Conservation (phyloP, 106 monocot species). For the Agapanthus africanus region DNA sequence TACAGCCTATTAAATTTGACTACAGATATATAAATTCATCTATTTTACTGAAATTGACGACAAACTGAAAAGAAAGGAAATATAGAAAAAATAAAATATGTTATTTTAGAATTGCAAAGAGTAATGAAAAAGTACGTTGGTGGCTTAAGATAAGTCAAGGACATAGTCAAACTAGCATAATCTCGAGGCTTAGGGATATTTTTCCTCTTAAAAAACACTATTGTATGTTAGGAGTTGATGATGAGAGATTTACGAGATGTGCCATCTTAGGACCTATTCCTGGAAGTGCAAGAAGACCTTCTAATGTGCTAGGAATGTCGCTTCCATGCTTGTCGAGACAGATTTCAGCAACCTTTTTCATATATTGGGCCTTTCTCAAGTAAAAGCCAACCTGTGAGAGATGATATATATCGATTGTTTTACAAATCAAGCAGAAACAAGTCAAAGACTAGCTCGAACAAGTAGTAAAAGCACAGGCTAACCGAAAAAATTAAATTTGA, state of each 20-base stretch:
- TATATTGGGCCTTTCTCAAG: slow-evolving; percentile 71
- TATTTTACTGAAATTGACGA: too few species aligned
- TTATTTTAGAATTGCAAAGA: neutral
- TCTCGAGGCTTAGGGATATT: too few species aligned
- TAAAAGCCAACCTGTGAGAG: slow-evolving; percentile 91
- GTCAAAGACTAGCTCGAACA: neutral
- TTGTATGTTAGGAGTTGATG: neutral
- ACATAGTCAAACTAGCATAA: too few species aligned
- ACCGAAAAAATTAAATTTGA: neutral
- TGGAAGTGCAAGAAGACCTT: slow-evolving; percentile 69
- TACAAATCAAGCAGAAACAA: neutral
- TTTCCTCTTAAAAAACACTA: too few species aligned
- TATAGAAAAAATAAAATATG: neutral
- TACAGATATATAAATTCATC: too few species aligned
- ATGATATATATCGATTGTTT: neutral
- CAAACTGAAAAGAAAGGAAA: too few species aligned
- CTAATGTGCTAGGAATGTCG: slow-evolving; percentile 78
- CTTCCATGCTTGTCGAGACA: slow-evolving; percentile 77
- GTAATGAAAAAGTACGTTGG: too few species aligned
- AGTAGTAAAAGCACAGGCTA: neutral
- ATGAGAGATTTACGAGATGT: slow-evolving; percentile 55
- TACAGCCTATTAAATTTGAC: too few species aligned
- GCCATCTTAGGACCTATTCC: slow-evolving; percentile 98
- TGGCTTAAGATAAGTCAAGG: too few species aligned
- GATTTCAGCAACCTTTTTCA: slow-evolving; percentile 85